These are phyloP conservation scores for Penicillium sumatraense DNA, from an alignment of 2,329 filamentous ascomycete species.

Conservation along the genomic window DNA sequence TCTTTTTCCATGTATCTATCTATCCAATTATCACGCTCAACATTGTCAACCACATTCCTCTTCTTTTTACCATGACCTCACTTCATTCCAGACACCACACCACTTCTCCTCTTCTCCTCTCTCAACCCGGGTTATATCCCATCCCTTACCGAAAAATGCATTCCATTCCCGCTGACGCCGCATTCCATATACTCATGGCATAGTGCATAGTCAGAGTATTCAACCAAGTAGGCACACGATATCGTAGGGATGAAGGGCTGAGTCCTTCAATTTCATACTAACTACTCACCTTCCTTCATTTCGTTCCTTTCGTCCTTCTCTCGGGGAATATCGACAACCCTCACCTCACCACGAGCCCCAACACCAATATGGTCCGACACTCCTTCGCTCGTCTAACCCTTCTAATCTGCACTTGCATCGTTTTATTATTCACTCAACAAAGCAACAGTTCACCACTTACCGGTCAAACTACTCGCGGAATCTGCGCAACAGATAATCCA, in stretches of 20 bases:
- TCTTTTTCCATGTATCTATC: conserved; percentile 15
- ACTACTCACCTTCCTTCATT: too few species aligned
- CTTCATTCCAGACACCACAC: too few species aligned
- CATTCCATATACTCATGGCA: conserved; percentile 22
- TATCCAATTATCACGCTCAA: conserved; percentile 12
- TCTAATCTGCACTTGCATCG: conserved; percentile 22
- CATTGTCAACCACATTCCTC: conserved; percentile 22
- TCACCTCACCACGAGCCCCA: conserved; percentile 9
- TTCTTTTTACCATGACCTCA: conserved; percentile 17
- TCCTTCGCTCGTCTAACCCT: conserved; percentile 24
- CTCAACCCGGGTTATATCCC: too few species aligned
- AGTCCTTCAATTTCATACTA: too few species aligned
- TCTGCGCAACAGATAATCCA: conserved; percentile 39
- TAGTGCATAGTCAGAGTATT: background rate
- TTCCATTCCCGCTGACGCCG: conserved; percentile 24
- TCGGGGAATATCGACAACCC: too few species aligned
- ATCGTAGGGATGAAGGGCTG: conserved; percentile 11
- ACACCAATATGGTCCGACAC: conserved; percentile 31
- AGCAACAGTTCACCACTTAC: conserved; percentile 22
- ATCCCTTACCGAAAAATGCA: conserved; percentile 11
- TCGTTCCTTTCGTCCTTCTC: too few species aligned
- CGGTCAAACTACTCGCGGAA: conserved; percentile 23
- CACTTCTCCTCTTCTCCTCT: too few species aligned
- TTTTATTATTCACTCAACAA: conserved; percentile 17
- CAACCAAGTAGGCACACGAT: background rate